A percentile compares a stretch with the other conserved stretches of the same genome.
phyloP scores from a whole-genome alignment of 768 basidiomycete species.

The Leccinellum rugosiceps region DNA sequence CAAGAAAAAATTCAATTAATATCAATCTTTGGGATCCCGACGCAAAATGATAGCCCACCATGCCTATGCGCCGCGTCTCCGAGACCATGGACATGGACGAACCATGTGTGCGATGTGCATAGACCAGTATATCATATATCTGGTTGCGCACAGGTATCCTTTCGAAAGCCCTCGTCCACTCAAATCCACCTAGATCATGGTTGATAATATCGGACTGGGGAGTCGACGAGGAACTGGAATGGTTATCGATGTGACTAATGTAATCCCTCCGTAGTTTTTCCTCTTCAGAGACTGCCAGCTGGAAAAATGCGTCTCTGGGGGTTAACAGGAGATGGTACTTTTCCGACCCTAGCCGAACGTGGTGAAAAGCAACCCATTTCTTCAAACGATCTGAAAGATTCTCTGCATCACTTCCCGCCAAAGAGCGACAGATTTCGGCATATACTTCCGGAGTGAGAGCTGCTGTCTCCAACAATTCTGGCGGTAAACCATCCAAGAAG shows the following conservation, averaged over 20 bases:
- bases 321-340: slow-evolving; percentile 55
- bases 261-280: slow-evolving; percentile 50
- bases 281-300: slow-evolving; percentile 46
- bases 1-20: neutral
- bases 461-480: slow-evolving; percentile 59
- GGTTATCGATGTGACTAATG: slow-evolving; percentile 36
- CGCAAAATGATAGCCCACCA: slow-evolving; percentile 41
- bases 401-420: slow-evolving; percentile 36
- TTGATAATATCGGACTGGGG: slow-evolving; percentile 18
- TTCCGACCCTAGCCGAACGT: slow-evolving; percentile 58
- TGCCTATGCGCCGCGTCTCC: slow-evolving; percentile 54
- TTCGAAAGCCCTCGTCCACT: slow-evolving; percentile 46
- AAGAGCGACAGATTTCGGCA: slow-evolving; percentile 44
- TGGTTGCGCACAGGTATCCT: slow-evolving; percentile 63
- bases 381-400: slow-evolving; percentile 40
- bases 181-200: slow-evolving; percentile 27
- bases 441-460: slow-evolving; percentile 55
- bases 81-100: slow-evolving; percentile 52
- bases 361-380: slow-evolving; percentile 58
- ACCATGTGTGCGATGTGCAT: slow-evolving; percentile 59
- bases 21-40: neutral
- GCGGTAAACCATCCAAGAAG: slow-evolving; percentile 50
- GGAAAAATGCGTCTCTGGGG: slow-evolving; percentile 59
- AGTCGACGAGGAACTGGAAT: slow-evolving; percentile 4
- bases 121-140: slow-evolving; percentile 66